Conservation (phyloP, 768 basidiomycete genomes). For the Hemileccinum rubropunctum region DNA sequence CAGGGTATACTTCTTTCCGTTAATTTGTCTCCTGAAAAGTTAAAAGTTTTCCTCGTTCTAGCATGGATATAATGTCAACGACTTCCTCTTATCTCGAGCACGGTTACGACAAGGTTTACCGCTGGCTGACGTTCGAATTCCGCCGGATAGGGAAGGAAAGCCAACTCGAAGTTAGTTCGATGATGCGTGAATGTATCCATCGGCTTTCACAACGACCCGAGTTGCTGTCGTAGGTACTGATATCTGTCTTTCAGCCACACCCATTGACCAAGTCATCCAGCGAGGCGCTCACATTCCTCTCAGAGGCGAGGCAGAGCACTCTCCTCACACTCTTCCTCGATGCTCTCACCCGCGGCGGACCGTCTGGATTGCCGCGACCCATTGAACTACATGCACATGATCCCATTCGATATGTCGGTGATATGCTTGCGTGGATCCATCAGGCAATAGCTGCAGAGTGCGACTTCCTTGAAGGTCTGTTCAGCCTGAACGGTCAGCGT, state of each 20-base stretch:
- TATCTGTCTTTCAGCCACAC: neutral
- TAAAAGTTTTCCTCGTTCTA: constrained; percentile 28
- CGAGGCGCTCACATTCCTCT: constrained; percentile 74
- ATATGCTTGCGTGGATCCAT: constrained; percentile 99
- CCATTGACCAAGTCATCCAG: constrained; percentile 32
- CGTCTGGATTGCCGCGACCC: constrained; percentile 80
- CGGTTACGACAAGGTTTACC: constrained; percentile 84
- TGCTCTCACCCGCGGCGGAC: constrained; percentile 86
- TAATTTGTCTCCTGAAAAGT: neutral
- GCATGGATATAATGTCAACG: constrained; percentile 84
- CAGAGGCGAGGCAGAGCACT: constrained; percentile 77
- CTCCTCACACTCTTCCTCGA: constrained; percentile 80
- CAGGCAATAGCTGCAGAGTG: constrained; percentile 93
- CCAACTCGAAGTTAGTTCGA: constrained; percentile 62
- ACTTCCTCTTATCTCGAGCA: constrained; percentile 83
- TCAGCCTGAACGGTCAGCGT: constrained; percentile 51
- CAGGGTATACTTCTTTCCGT: constrained; percentile 51
- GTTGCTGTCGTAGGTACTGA: constrained; percentile 45
- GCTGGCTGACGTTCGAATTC: constrained; percentile 86
- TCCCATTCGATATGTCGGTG: constrained; percentile 92
- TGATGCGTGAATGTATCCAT: constrained; percentile 68
- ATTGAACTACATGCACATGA: constrained; percentile 99
- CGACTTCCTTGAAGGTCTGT: constrained; percentile 88
- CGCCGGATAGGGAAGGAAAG: constrained; percentile 72
- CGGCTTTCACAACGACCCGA: constrained; percentile 78